These are phyloP conservation scores for Exophiala spinifera DNA, from an alignment of 2,329 filamentous ascomycete genomes.

Conservation along the genomic window DNA sequence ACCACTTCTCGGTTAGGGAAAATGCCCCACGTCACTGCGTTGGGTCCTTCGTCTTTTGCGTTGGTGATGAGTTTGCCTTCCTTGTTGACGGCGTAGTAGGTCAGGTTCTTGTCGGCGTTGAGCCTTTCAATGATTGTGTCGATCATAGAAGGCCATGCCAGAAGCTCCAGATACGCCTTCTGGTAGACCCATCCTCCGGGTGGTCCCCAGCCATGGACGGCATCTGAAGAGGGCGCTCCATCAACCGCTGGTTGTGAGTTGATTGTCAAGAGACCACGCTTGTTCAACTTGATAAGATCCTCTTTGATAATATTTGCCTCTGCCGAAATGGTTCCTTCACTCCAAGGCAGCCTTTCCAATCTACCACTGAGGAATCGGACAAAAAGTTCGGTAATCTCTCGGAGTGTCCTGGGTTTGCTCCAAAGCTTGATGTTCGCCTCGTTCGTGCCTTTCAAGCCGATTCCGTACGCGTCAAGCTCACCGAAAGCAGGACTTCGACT, in stretches of 20 bases:
- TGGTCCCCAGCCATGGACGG: conserved; percentile 90
- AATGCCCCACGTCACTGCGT: conserved; percentile 99
- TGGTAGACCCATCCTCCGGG: conserved; percentile 96
- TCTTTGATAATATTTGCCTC: conserved; percentile 77
- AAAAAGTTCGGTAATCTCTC: conserved; percentile 80
- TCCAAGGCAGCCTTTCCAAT: conserved; percentile 85
- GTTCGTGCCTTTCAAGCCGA: conserved; percentile 90
- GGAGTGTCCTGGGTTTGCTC: conserved; percentile 77
- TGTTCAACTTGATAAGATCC: conserved; percentile 77
- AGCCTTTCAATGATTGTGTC: conserved; percentile 74
- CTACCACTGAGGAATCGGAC: conserved; percentile 79
- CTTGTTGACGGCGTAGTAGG: conserved; percentile 91
- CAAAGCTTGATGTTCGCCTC: conserved; percentile 94
- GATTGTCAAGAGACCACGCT: conserved; percentile 84
- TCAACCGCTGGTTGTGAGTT: conserved; percentile 97
- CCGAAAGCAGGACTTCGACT: conserved; percentile 94
- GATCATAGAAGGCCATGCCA: conserved; percentile 78
- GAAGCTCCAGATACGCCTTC: conserved; percentile 91
- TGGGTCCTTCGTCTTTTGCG: conserved; percentile 78
- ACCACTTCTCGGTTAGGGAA: conserved; percentile 99
- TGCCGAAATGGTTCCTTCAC: conserved; percentile 77
- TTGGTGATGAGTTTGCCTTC: conserved; percentile 80
- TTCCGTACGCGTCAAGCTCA: conserved; percentile 89
- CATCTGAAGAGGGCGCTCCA: conserved; percentile 80
- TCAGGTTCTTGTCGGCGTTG: conserved; percentile 73